phyloP scores from a whole-genome alignment of 352 stramenopile species.

The Pythium utonaiense region DNA sequence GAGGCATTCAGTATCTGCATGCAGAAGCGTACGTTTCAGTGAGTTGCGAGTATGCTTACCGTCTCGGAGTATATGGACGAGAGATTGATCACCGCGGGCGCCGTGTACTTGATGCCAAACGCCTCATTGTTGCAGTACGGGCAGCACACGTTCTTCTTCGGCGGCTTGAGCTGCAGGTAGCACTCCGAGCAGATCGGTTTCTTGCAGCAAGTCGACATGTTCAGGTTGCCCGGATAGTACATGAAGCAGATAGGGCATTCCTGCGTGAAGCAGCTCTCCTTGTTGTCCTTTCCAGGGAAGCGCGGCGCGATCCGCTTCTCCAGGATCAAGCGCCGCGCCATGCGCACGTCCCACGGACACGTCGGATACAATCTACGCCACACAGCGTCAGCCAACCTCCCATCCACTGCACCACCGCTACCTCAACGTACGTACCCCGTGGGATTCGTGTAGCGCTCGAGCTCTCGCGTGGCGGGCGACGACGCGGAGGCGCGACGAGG shows the following conservation, averaged over 20 bases:
- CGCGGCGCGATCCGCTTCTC: constrained; percentile 73
- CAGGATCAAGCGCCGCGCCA: constrained; percentile 56
- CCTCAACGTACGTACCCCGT: constrained; percentile 56
- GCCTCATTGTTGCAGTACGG: constrained; percentile 77
- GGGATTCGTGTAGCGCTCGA: constrained; percentile 63
- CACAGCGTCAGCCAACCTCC: background rate
- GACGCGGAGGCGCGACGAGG: constrained; percentile 38
- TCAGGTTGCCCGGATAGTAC: constrained; percentile 41
- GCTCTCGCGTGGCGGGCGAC: constrained; percentile 31
- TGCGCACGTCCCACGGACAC: constrained; percentile 74
- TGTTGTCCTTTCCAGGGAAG: constrained; percentile 55
- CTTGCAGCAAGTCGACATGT: constrained; percentile 39
- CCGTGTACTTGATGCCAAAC: constrained; percentile 53
- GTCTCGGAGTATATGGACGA: constrained; percentile 34
- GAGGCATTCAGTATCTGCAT: too few relatives aligned
- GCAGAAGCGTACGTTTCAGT: too few relatives aligned
- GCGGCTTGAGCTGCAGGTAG: constrained; percentile 36
- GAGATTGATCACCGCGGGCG: constrained; percentile 40
- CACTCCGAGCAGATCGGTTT: constrained; percentile 35
- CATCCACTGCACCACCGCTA: constrained; percentile 1
- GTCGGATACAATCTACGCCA: constrained; percentile 62
- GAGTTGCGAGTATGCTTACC: constrained; percentile 7
- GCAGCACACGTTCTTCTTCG: constrained; percentile 44
- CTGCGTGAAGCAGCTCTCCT: constrained; percentile 59
- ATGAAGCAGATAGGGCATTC: constrained; percentile 87